Evolutionary conservation across 2,329 filamentous ascomycete species (phyloP).

Genomic region (Grosmannia clavigera): DNA sequence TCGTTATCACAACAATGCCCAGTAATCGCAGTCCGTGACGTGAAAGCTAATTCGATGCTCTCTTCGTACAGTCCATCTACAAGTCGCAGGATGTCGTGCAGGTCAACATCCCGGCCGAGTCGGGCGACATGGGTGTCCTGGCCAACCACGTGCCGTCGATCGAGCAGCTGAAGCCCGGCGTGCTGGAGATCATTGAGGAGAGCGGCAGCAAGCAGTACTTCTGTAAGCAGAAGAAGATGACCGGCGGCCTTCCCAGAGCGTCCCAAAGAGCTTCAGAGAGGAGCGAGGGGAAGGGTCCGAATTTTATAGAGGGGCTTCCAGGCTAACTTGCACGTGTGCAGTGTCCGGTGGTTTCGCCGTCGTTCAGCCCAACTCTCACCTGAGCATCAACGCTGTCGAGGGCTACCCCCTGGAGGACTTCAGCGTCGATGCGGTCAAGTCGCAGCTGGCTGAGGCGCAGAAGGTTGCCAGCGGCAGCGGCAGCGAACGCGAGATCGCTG

Average conservation of each 20-base stretch:
- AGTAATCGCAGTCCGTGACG: background rate
- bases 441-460: conserved; percentile 88
- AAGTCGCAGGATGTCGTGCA: conserved; percentile 65
- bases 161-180: conserved; percentile 94
- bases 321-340: conserved; percentile 22
- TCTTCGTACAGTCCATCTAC: conserved; percentile 51
- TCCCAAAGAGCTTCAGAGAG: background rate
- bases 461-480: conserved; percentile 85
- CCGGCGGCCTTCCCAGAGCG: background rate
- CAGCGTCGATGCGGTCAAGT: conserved; percentile 76
- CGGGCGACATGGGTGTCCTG: conserved; percentile 98
- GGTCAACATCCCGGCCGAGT: conserved; percentile 97
- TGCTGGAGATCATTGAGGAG: conserved; percentile 95
- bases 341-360: conserved; percentile 95
- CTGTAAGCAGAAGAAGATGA: conserved; percentile 48
- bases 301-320: background rate
- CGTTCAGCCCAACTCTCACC: conserved; percentile 83
- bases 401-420: conserved; percentile 92
- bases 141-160: conserved; percentile 98
- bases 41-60: background rate
- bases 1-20: background rate
- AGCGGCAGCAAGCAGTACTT: conserved; percentile 93
- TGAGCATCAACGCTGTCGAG: conserved; percentile 98
- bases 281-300: background rate
- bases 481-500: conserved; percentile 93